phyloP scores from a whole-genome alignment of 2,329 filamentous ascomycete species.

The Plectosphaerella cucumerina region DNA sequence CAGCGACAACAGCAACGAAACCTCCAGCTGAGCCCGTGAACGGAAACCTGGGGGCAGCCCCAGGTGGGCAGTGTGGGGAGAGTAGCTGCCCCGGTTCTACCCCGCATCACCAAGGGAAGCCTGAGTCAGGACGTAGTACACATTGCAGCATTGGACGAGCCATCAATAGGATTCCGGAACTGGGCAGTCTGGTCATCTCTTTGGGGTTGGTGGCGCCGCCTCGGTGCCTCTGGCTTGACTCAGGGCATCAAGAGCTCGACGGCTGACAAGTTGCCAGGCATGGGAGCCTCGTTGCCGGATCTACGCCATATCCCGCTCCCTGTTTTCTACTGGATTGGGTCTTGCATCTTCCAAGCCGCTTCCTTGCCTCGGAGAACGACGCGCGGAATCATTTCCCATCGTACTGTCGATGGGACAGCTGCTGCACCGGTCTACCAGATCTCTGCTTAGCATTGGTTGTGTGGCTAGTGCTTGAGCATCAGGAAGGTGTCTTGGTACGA shows the following conservation, averaged over 20 bases:
- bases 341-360: background rate
- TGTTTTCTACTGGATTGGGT: background rate
- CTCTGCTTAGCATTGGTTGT: background rate
- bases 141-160: background rate
- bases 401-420: background rate
- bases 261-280: background rate
- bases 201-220: background rate
- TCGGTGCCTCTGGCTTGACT: background rate
- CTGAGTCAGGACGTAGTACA: background rate
- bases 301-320: background rate
- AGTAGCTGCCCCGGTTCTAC: background rate
- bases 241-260: background rate
- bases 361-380: background rate
- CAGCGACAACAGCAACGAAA: background rate
- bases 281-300: background rate
- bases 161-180: background rate
- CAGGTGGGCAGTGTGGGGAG: background rate
- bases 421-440: background rate
- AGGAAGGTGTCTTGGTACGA: background rate
- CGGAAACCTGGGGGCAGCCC: background rate
- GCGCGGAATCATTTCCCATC: background rate
- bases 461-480: background rate
- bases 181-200: background rate
- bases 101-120: background rate
- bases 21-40: background rate